These are phyloP conservation scores for Boletus albobrunnescens DNA, from an alignment of 1,284 basidiomycete genomes.

Conservation along the genomic window DNA sequence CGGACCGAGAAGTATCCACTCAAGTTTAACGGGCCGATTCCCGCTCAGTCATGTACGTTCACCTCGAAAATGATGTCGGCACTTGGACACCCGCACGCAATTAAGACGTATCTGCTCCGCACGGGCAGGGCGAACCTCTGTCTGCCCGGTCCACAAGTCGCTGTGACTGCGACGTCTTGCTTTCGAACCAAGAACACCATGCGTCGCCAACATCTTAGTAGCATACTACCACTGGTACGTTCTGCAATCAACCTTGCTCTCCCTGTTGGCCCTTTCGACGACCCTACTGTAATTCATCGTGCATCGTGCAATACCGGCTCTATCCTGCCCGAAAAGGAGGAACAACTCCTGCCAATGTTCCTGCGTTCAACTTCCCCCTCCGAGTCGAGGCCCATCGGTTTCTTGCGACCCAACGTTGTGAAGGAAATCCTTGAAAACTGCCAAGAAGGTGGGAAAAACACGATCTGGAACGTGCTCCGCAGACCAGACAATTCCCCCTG, in stretches of 20 bases:
- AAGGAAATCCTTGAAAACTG: conserved; percentile 16
- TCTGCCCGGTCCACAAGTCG: not conserved
- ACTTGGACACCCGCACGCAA: not conserved
- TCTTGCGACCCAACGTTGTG: conserved; percentile 17
- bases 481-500: conserved; percentile 15
- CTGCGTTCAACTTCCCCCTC: conserved; percentile 11
- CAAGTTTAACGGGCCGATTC: too few relatives aligned
- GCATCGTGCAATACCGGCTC: conserved; percentile 20
- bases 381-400: conserved; percentile 21
- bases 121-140: not conserved
- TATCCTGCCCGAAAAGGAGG: conserved; percentile 13
- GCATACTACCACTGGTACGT: conserved; percentile 19
- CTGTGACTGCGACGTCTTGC: not conserved
- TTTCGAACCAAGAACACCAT: conserved; percentile 1
- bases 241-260: conserved; percentile 27
- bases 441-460: conserved; percentile 1
- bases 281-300: conserved; percentile 12
- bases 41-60: conserved; percentile 1
- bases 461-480: conserved; percentile 21
- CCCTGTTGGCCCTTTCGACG: conserved; percentile 22
- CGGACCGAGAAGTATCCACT: too few relatives aligned
- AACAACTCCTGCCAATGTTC: conserved; percentile 24
- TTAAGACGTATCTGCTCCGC: not conserved
- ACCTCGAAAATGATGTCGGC: not conserved
- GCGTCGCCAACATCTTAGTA: conserved; percentile 2